Evolutionary conservation across 169 alveolate genomes (phyloP).

Genomic region (Eimeria sp.): DNA sequence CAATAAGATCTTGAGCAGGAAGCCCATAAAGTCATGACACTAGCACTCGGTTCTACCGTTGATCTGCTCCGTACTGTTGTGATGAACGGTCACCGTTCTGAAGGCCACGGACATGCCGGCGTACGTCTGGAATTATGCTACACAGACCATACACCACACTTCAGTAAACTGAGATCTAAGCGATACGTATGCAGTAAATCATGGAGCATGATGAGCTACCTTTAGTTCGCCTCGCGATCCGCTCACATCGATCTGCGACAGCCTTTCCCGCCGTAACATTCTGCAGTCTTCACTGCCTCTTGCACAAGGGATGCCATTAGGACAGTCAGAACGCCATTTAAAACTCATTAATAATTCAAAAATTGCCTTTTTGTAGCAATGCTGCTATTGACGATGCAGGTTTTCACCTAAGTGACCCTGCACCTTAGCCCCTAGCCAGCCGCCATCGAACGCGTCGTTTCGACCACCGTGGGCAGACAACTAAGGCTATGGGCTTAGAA

Average conservation of each 20-base stretch:
- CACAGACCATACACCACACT: not conserved
- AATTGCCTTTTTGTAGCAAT: not conserved
- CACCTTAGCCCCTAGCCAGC: not conserved
- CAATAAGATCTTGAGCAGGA: not conserved
- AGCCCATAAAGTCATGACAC: not conserved
- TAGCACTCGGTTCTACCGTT: not conserved
- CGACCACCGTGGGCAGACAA: not conserved
- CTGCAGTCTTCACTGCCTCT: slow-evolving; percentile 5
- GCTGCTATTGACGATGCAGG: not conserved
- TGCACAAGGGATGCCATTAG: not conserved
- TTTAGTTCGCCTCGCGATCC: not conserved
- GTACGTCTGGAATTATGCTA: not conserved
- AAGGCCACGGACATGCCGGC: not conserved
- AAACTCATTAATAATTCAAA: not conserved
- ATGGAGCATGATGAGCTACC: not conserved
- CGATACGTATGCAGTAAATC: not conserved
- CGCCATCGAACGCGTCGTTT: not conserved
- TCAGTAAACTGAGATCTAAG: not conserved
- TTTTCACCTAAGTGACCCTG: slow-evolving; percentile 56
- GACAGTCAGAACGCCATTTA: not conserved
- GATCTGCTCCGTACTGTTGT: not conserved
- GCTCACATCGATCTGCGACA: not conserved
- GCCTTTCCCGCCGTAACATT: not conserved
- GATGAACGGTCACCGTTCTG: not conserved
- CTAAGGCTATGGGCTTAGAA: not conserved